Evolutionary conservation across 1,139 yeast species (phyloP), one percentile per base, ranked within the genome.

Genomic region (Lodderomyces theae): DNA sequence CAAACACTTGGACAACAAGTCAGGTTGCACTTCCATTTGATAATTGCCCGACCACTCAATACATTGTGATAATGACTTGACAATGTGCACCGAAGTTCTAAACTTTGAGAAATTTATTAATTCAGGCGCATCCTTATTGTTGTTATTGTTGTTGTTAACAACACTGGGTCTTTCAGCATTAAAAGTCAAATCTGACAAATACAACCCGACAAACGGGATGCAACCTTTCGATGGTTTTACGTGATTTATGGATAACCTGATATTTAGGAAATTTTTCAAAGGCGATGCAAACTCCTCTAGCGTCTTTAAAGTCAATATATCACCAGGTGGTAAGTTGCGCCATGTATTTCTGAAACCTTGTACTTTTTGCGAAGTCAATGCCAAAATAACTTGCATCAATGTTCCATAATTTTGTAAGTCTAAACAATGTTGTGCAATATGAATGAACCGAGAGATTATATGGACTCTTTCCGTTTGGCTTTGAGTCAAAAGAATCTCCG

Each of bases 141-240:
- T 13, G 13, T 19, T 21, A n/a, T 37, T 17, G 21, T 31, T 41
- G 23, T 48, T 65, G 35, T n/a, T n/a, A n/a, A 71, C 59, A 39
- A 69, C 66, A 13, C 72, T 69, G 3, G 80, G 78, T 49, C 89
- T 72, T 54, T 87, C 94, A 4, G 89, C 80, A 58, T 88, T 88
- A 57, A 83, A 79, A 1, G 87, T 80, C 53, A 90, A 71, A 59
- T 92, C 97, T 2, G 90, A 82, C 39, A 92, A 61, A 53, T 87
- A 89, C 33, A 92, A 70, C 2, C 95, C 96, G 40, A 90, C 79
- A 58, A 89, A 90, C 19, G 97, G 97, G 38, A 90, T 80, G 52
- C 95, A 83, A 1, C 97, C 97, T 44, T 69, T 73, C 1, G 86
- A 74, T 11, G 89, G 88, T 42, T 77, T 77, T 46, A 83, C 67